These are phyloP conservation scores for Smallanthus sonchifolius DNA, from an alignment of 129 eudicot species.

Conservation along the genomic window DNA sequence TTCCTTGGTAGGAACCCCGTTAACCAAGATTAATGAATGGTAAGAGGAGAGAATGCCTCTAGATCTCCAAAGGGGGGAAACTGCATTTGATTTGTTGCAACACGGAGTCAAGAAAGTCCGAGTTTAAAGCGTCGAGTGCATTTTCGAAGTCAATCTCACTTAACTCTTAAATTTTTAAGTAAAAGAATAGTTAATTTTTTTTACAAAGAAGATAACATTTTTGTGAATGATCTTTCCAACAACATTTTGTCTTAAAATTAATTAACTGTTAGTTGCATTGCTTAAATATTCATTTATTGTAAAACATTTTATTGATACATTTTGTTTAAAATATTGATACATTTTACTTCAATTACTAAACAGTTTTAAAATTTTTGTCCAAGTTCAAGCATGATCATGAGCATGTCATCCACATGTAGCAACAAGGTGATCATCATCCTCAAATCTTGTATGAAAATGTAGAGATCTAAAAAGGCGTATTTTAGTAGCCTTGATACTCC, in stretches of 20 bases:
- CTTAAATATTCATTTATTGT: too few relatives aligned
- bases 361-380: too few relatives aligned
- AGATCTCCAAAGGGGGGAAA: too few relatives aligned
- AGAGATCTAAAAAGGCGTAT: not conserved
- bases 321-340: not conserved
- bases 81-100: too few relatives aligned
- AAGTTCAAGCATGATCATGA: not conserved
- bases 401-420: not conserved
- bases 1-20: too few relatives aligned
- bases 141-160: too few relatives aligned
- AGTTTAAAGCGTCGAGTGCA: too few relatives aligned
- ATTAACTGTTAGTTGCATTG: not conserved
- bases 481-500: not conserved
- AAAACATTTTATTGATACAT: not conserved
- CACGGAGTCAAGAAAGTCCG: too few relatives aligned
- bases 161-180: too few relatives aligned
- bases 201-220: not conserved
- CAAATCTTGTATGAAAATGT: not conserved
- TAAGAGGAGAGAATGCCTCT: too few relatives aligned
- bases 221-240: not conserved
- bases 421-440: not conserved
- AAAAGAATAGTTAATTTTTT: not conserved
- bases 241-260: not conserved
- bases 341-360: too few relatives aligned
- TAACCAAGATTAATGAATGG: too few relatives aligned